phyloP scores from a whole-genome alignment of 306 rosid genomes.

The Elaeagnus macrophylla region DNA sequence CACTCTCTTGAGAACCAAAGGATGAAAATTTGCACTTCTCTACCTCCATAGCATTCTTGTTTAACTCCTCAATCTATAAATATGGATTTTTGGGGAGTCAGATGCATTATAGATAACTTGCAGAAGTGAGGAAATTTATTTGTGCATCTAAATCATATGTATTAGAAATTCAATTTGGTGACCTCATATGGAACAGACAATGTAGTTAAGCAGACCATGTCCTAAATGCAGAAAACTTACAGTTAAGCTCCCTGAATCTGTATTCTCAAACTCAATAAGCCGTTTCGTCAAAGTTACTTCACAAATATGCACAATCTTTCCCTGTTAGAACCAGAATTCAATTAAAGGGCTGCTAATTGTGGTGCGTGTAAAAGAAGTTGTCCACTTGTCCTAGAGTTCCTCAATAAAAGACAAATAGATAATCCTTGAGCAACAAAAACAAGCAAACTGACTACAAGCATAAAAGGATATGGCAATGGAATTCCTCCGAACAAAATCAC shows the following conservation, averaged over 20 bases:
- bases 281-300: conserved; percentile 85
- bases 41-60: conserved; percentile 40
- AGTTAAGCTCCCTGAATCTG: conserved; percentile 80
- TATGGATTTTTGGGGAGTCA: neutral
- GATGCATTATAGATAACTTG: neutral
- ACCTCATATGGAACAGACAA: no score
- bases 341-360: neutral
- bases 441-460: no score
- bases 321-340: conserved; percentile 33
- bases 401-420: no score
- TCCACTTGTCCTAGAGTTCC: neutral
- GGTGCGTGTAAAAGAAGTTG: neutral
- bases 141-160: no score
- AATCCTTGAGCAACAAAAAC: no score
- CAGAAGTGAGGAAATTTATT: no score
- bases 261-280: conserved; percentile 78
- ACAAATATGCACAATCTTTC: conserved; percentile 73
- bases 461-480: no score
- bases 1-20: conserved; percentile 17
- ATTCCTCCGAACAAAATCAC: no score
- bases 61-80: conserved; percentile 49
- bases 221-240: conserved; percentile 30
- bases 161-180: no score
- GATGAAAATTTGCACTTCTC: conserved; percentile 20
- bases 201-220: neutral